These are phyloP conservation scores for Boletus reticulatus DNA, from an alignment of 768 basidiomycete species.

Conservation along the genomic window DNA sequence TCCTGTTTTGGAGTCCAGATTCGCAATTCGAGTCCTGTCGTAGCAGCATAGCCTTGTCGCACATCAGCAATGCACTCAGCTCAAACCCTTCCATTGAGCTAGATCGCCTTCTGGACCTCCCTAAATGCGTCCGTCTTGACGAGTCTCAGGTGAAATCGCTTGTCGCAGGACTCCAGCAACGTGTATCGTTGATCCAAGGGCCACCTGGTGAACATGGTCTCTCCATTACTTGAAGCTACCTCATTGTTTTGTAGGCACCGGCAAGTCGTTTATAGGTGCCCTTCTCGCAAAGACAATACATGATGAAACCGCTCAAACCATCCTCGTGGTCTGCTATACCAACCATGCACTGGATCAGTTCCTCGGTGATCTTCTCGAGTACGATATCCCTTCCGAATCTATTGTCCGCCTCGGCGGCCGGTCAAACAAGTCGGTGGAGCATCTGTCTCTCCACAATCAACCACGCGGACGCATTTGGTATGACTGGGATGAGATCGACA, in stretches of 20 bases:
- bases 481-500: slow-evolving; percentile 14
- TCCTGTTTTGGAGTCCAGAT: slow-evolving; percentile 50
- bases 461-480: not conserved
- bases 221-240: not conserved
- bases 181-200: slow-evolving; percentile 63
- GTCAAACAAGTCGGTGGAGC: slow-evolving; percentile 43
- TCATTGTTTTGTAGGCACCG: slow-evolving; percentile 49
- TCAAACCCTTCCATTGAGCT: slow-evolving; percentile 39
- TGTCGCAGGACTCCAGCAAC: slow-evolving; percentile 50
- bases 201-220: slow-evolving; percentile 53
- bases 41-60: slow-evolving; percentile 3
- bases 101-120: slow-evolving; percentile 30
- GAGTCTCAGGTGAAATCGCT: slow-evolving; percentile 45
- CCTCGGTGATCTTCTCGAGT: slow-evolving; percentile 55
- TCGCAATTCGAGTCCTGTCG: not conserved
- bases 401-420: slow-evolving; percentile 64
- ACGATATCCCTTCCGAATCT: slow-evolving; percentile 45
- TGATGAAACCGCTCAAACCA: slow-evolving; percentile 41
- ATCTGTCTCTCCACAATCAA: slow-evolving; percentile 38
- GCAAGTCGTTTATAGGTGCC: slow-evolving; percentile 70
- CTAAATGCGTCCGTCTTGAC: slow-evolving; percentile 47
- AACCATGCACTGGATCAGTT: slow-evolving; percentile 76
- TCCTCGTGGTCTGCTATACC: slow-evolving; percentile 69
- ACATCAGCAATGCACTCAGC: slow-evolving; percentile 23
- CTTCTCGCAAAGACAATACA: slow-evolving; percentile 59